Percentiles rank a stretch among this genome's conserved stretches.
Evolutionary conservation across 1,139 yeast species (phyloP).

Genomic region (Geotrichum europaeum): DNA sequence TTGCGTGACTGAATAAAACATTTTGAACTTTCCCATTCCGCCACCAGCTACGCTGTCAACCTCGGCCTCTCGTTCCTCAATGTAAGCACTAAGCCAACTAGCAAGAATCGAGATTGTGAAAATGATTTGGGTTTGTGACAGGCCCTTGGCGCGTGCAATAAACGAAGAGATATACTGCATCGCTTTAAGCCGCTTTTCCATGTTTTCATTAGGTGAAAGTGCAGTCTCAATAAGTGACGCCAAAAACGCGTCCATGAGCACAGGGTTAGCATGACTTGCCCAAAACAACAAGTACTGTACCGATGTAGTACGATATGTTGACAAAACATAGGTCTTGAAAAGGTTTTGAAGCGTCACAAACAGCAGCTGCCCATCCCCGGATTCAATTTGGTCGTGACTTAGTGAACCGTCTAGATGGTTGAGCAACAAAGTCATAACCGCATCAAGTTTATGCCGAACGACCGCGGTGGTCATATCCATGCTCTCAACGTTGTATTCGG

Average conservation of each 20-base stretch:
- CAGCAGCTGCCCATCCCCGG: conserved; percentile 64
- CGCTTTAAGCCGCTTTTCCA: conserved; percentile 76
- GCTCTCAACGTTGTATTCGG: conserved; percentile 35
- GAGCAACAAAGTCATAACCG: conserved; percentile 53
- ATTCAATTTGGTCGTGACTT: conserved; percentile 46
- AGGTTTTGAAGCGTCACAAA: conserved; percentile 70
- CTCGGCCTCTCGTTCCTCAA: conserved; percentile 77
- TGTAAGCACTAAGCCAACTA: conserved; percentile 77
- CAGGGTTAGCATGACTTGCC: conserved; percentile 74
- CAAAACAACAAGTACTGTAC: conserved; percentile 82
- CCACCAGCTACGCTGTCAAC: conserved; percentile 45
- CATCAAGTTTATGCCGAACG: conserved; percentile 53
- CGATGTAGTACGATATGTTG: conserved; percentile 88
- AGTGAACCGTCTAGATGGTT: conserved; percentile 46
- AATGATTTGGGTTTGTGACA: conserved; percentile 65
- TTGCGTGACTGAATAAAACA: conserved; percentile 91
- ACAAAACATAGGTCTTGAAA: conserved; percentile 75
- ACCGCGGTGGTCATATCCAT: conserved; percentile 29
- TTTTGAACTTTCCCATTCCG: conserved; percentile 54
- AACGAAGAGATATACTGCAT: conserved; percentile 89
- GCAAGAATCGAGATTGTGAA: conserved; percentile 74
- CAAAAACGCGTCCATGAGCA: conserved; percentile 76
- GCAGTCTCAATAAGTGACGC: conserved; percentile 81
- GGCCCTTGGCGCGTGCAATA: conserved; percentile 76
- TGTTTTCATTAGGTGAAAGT: conserved; percentile 57